A percentile compares a stretch with the other conserved stretches of the same genome.
Conservation (phyloP, 805 yeast species). For the Sporopachydermia lactativora region DNA sequence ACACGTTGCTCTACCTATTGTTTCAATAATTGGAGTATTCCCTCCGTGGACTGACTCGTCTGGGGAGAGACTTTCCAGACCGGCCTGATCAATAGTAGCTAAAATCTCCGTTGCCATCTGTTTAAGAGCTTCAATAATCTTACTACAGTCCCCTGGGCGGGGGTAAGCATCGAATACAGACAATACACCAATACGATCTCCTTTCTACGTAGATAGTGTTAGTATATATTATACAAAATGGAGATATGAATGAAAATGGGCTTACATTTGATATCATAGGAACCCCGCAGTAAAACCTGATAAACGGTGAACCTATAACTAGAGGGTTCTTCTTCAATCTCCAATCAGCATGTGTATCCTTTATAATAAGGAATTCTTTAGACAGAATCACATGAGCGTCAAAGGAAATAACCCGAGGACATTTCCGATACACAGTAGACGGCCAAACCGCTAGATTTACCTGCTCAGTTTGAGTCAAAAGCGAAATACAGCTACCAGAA, state of each 20-base stretch:
- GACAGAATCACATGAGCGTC: neutral
- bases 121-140: slow-evolving; percentile 16
- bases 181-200: neutral
- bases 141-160: neutral
- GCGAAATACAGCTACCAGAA: too few species aligned
- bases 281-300: neutral
- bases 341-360: neutral
- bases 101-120: slow-evolving; percentile 28
- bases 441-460: neutral
- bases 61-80: slow-evolving; percentile 7
- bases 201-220: neutral
- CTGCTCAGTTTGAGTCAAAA: neutral
- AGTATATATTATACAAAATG: too few species aligned
- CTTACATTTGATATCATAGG: neutral
- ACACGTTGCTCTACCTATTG: slow-evolving; percentile 46
- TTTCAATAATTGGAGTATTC: slow-evolving; percentile 20
- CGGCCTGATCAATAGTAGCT: slow-evolving; percentile 25
- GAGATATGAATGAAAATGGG: neutral
- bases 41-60: slow-evolving; percentile 1
- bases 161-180: neutral
- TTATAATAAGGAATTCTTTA: neutral
- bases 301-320: slow-evolving; percentile 1
- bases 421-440: neutral
- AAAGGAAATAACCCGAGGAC: neutral
- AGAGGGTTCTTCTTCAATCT: neutral